These are phyloP conservation scores for Rubus parviflorus DNA, from an alignment of 306 rosid species.

Conservation along the genomic window DNA sequence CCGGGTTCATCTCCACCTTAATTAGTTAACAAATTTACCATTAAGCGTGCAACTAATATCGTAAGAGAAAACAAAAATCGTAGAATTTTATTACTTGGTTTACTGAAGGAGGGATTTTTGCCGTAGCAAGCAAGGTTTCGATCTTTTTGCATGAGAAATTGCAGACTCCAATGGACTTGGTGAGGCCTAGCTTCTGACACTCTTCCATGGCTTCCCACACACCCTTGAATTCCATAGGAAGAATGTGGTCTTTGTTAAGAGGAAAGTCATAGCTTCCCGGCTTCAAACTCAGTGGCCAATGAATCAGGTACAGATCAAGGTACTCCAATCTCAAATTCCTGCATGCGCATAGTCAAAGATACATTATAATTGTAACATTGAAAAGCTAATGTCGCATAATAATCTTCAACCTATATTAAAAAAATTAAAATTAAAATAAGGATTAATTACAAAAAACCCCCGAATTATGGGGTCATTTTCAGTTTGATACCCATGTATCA, in stretches of 20 bases:
- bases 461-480: too few relatives aligned
- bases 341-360: not conserved
- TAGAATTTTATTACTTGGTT: conserved; percentile 45
- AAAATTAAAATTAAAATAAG: too few relatives aligned
- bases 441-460: too few relatives aligned
- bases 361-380: too few relatives aligned
- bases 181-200: conserved; percentile 58
- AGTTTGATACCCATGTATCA: too few relatives aligned
- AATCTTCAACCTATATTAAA: too few relatives aligned
- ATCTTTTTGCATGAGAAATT: conserved; percentile 66
- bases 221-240: conserved; percentile 49
- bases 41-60: too few relatives aligned
- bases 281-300: conserved; percentile 20
- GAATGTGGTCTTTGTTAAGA: conserved; percentile 34
- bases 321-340: conserved; percentile 29
- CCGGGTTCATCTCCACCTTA: conserved; percentile 54
- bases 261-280: conserved; percentile 14
- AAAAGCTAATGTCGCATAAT: too few relatives aligned
- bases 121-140: conserved; percentile 46
- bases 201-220: conserved; percentile 72
- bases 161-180: conserved; percentile 67
- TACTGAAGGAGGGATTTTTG: conserved; percentile 57
- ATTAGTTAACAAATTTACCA: not conserved
- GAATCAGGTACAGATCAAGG: conserved; percentile 25
- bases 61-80: too few relatives aligned